A percentile compares a stretch with the other conserved stretches of the same genome.
Conservation (phyloP, 169 alveolate species). For the Cryptosporidium sp. region DNA sequence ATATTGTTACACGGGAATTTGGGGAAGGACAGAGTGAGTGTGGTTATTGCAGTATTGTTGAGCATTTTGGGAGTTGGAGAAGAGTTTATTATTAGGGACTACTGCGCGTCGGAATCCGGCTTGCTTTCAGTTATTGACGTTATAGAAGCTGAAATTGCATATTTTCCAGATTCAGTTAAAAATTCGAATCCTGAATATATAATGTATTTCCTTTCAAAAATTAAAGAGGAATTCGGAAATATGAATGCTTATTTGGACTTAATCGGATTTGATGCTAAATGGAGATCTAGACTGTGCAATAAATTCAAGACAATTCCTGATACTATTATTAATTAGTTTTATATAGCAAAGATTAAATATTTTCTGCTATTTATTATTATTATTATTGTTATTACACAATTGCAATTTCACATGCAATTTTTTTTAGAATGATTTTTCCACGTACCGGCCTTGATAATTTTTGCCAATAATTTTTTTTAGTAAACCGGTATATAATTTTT, state of each 20-base stretch:
- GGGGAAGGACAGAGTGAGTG: constrained; percentile 64
- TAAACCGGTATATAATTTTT: constrained; percentile 20
- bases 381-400: background rate
- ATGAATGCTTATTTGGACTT: constrained; percentile 38
- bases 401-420: background rate
- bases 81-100: constrained; percentile 45
- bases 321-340: background rate
- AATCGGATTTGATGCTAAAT: constrained; percentile 16
- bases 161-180: constrained; percentile 8
- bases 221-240: constrained; percentile 44
- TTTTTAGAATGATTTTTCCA: background rate
- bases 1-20: constrained; percentile 60
- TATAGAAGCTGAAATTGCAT: background rate
- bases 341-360: background rate
- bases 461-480: background rate
- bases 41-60: constrained; percentile 22
- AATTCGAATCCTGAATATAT: constrained; percentile 29
- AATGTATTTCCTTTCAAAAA: background rate
- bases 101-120: constrained; percentile 71
- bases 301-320: background rate
- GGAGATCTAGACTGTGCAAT: constrained; percentile 39
- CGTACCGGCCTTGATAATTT: constrained; percentile 21
- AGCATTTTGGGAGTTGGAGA: constrained; percentile 44
- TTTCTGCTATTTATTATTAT: background rate
- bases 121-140: constrained; percentile 20